These are phyloP conservation scores for Centaurea solstitialis DNA, from an alignment of 129 eudicot genomes.

Conservation along the genomic window DNA sequence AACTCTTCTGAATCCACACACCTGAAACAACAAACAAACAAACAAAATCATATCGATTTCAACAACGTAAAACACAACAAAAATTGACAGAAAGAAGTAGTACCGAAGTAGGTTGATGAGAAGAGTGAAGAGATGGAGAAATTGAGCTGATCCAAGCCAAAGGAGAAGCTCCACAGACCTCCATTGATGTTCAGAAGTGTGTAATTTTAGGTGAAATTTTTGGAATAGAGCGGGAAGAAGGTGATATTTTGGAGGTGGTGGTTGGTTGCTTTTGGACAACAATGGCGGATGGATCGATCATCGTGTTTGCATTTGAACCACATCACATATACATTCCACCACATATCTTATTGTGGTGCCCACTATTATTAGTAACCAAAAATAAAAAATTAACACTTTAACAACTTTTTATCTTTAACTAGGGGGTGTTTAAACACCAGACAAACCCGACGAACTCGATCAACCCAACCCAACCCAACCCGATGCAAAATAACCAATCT, in stretches of 20 bases:
- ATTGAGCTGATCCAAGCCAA: conserved; percentile 57
- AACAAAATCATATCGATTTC: conserved; percentile 3
- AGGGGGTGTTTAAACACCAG: too few species aligned
- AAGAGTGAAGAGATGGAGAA: conserved; percentile 40
- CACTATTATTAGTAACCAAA: not conserved
- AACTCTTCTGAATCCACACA: conserved; percentile 35
- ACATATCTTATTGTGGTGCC: conserved; percentile 19
- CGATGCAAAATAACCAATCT: too few species aligned
- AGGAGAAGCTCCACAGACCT: conserved; percentile 65
- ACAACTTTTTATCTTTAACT: too few species aligned
- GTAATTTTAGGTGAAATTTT: not conserved
- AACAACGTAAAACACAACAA: not conserved
- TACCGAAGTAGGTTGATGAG: conserved; percentile 41
- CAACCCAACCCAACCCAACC: too few species aligned
- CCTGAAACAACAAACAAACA: conserved; percentile 28
- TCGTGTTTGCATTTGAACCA: conserved; percentile 43
- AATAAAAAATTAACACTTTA: too few species aligned
- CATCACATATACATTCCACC: conserved; percentile 4
- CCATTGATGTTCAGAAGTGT: conserved; percentile 39
- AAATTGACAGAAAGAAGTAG: not conserved
- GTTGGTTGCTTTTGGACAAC: not conserved
- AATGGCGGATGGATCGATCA: not conserved
- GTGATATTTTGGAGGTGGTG: not conserved
- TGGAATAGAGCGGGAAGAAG: conserved; percentile 2
- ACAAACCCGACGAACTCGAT: too few species aligned